Base-by-base conservation (phyloP, 1,139 yeast genomes). In the Kluyveromyces sp. region DNA sequence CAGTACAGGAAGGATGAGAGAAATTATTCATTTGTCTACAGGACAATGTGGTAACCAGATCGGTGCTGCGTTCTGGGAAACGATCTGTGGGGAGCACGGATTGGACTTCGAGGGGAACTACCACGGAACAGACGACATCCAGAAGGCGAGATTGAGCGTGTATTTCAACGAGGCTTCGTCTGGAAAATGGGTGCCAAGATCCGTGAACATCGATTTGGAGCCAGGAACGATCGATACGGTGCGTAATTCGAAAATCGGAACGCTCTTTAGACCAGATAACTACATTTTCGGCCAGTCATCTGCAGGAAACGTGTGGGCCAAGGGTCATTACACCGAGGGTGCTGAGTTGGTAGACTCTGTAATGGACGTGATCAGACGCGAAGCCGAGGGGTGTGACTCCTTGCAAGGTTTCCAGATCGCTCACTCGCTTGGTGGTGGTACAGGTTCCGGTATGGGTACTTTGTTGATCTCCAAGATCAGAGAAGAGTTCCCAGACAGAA, bases 21-120 rank as follows among this genome's bases (percentile, higher is more conserved):
- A 39, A 33, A 33, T 39, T 33, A 86, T 89, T 68, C 97, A 89
- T 70, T 77, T 89, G 68, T 89, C 96, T 51, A 83, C 96, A 47
- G 97, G 97, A 69, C 97, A 89, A 74, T 92, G 98, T 80, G 98
- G 98, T 80, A 92, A 92, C 80, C 98, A 92, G 73, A 88, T 92
- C 60, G 95, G 96, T 69, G 94, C 95, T 55, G 95, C 96, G 47
- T 87, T 87, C 65, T 87, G 96, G 96, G 95, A 89, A 71, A 87
- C 96, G 44, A 92, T 92, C 61, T 83, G 95, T 71, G 94, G 87
- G 52, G 98, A 92, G 69, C 98, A 92, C 63, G 96, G 96, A 39
- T 77, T 92, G 61, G 96, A 87, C 63, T 75, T 75, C 57, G 74
- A 80, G 52, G 98, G 98, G 51, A 78, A 73, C 64, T 82, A 79